Evolutionary conservation across 371 early-diverging fungal genomes (phyloP), one percentile per base, ranked within the genome.

Genomic region (Saksenaea vasiformis): DNA sequence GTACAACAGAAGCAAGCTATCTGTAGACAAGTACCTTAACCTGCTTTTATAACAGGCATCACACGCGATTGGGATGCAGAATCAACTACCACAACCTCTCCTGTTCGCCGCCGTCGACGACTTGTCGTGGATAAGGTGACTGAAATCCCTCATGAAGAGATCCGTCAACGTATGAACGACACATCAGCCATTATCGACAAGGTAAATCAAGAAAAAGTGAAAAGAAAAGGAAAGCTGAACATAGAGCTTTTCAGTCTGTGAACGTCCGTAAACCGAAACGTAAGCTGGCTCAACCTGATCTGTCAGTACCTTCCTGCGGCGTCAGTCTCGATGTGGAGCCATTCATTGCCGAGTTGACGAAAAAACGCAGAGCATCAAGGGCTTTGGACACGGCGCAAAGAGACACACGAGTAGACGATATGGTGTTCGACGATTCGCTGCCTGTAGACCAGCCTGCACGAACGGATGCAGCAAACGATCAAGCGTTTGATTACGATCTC

Each of bases 61-160:
- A 64, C 75, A 44, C 76, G 79, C 56, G 74, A 74, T 54, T 56
- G 70, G 11, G 69, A 74, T 15, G 61, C 55, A 39, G 43, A 60
- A 13, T 2, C 60, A 15, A 17, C 66, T 0, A 34, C 56, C 57
- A 9, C 53, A 28, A 24, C 51, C 9, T 22, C 64, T 13, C 56
- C 72, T 44, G 61, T 64, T 26, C 73, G 71, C 51, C 71, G 76
- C 44, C 68, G 88, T 58, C 87, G 90, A 60, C 83, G 84, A 54
- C 70, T 91, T 15, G 74, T 90, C 3, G 83, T 90, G 1, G 93
- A 94, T 67, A 77, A 80, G 3, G 74, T 81, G 28, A 92, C 88
- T 0, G 91, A 93, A 71, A 83, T 94, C 60, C 75, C 90, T 5
- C 76, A 81, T 57, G 79, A 76, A 11, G 77, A 80, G 34, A 74